Evolutionary conservation across 2,329 filamentous ascomycete species (phyloP).

Genomic region (Monosporascus ibericus): DNA sequence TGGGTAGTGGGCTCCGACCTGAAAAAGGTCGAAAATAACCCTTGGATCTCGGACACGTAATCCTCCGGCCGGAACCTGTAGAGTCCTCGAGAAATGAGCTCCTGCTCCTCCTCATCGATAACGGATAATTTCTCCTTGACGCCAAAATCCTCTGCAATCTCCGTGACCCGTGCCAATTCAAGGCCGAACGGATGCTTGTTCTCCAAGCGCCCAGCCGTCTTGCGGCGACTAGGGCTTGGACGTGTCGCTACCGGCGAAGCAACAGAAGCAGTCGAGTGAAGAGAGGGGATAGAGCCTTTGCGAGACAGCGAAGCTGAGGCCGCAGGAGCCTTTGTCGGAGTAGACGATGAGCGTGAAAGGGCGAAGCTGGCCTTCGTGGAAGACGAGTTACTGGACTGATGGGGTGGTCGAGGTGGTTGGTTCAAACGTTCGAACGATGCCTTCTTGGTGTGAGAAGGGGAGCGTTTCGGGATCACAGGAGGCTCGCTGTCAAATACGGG

Average conservation of each 20-base stretch:
- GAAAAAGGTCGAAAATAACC: constrained; percentile 59
- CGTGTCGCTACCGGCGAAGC: constrained; percentile 23
- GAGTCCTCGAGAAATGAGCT: constrained; percentile 64
- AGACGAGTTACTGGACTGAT: constrained; percentile 44
- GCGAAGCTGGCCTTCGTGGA: constrained; percentile 52
- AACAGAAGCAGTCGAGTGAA: constrained; percentile 26
- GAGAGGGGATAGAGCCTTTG: constrained; percentile 22
- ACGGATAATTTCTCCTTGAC: constrained; percentile 53
- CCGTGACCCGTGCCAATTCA: constrained; percentile 86
- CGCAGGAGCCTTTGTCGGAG: constrained; percentile 45
- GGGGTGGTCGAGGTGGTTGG: constrained; percentile 47
- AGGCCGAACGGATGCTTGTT: constrained; percentile 67
- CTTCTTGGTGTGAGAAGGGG: constrained; percentile 84
- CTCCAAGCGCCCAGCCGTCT: constrained; percentile 19
- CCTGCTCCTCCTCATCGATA: constrained; percentile 67
- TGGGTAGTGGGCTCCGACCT: constrained; percentile 24
- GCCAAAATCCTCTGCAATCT: constrained; percentile 84
- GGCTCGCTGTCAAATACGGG: constrained; percentile 40
- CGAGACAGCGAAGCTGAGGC: constrained; percentile 29
- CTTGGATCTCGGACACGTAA: constrained; percentile 75
- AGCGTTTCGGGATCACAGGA: constrained; percentile 69
- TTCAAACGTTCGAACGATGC: constrained; percentile 68
- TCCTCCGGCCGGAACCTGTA: constrained; percentile 71
- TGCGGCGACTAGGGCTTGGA: constrained; percentile 17
- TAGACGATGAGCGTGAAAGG: constrained; percentile 53